These are phyloP conservation scores for Saccharomyces hybrid DNA, from an alignment of 1,139 yeast species.

Conservation along the genomic window DNA sequence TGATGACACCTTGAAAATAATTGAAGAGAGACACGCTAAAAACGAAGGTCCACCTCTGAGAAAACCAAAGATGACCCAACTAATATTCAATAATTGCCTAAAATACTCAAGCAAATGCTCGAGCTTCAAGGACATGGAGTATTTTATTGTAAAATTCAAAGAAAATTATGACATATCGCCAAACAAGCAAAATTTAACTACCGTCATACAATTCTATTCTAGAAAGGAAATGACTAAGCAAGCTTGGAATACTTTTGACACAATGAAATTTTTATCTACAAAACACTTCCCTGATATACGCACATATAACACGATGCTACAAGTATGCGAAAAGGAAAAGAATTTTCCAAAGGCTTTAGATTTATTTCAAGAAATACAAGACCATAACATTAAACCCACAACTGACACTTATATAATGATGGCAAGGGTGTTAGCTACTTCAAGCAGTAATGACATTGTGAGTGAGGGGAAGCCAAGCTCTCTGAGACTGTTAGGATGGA, in stretches of 20 bases:
- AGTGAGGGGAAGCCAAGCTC: slow-evolving; percentile 29
- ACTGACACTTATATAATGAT: slow-evolving; percentile 53
- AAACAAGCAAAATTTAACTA: slow-evolving; percentile 51
- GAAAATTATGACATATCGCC: slow-evolving; percentile 42
- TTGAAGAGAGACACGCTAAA: not conserved
- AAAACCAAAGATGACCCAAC: slow-evolving; percentile 26
- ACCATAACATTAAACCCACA: slow-evolving; percentile 37
- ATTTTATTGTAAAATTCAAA: slow-evolving; percentile 22
- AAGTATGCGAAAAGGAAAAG: slow-evolving; percentile 53
- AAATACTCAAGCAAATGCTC: slow-evolving; percentile 35
- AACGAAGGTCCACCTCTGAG: slow-evolving; percentile 12
- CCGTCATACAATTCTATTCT: slow-evolving; percentile 60
- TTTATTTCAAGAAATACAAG: slow-evolving; percentile 63
- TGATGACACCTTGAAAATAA: slow-evolving; percentile 35
- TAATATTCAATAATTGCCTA: slow-evolving; percentile 32
- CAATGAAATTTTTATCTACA: slow-evolving; percentile 72
- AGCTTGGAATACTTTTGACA: slow-evolving; percentile 70
- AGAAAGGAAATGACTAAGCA: slow-evolving; percentile 45
- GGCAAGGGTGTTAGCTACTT: slow-evolving; percentile 65
- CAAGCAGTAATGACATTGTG: slow-evolving; percentile 45
- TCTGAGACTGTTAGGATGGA: slow-evolving; percentile 50
- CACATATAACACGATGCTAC: slow-evolving; percentile 66
- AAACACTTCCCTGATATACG: slow-evolving; percentile 56
- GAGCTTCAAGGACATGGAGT: slow-evolving; percentile 45
- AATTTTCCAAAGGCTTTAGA: slow-evolving; percentile 71